A percentile compares a stretch with the other conserved stretches of the same genome.
phyloP scores from a whole-genome alignment of 257 asterid species.

The Petunia axillaris region DNA sequence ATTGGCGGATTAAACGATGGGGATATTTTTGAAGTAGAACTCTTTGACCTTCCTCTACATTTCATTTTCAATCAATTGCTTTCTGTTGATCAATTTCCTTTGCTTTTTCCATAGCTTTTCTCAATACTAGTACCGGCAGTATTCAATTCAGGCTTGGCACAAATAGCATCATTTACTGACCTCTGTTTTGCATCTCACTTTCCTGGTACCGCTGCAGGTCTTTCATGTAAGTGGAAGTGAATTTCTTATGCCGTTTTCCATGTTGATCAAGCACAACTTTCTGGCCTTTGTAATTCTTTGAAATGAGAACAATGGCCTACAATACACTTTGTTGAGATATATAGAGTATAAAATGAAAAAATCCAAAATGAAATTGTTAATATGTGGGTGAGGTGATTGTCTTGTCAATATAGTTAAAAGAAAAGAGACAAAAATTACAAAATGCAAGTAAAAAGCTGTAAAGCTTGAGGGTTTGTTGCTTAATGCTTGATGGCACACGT shows the following conservation, averaged over 20 bases:
- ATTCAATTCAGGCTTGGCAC: constrained; percentile 48
- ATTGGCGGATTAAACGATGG: constrained; percentile 28
- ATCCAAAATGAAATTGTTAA: background rate
- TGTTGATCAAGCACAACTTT: constrained; percentile 13
- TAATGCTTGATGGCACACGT: background rate
- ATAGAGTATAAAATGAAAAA: background rate
- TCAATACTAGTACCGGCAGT: constrained; percentile 51
- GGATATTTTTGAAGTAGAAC: constrained; percentile 45
- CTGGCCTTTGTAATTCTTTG: constrained; percentile 10
- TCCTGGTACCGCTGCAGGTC: constrained; percentile 53
- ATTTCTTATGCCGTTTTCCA: constrained; percentile 6
- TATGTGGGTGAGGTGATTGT: background rate
- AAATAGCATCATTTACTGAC: constrained; percentile 54
- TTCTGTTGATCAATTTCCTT: constrained; percentile 22
- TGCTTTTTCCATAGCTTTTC: constrained; percentile 40
- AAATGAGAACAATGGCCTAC: background rate
- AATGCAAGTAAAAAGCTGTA: background rate
- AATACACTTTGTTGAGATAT: background rate
- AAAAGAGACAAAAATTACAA: background rate
- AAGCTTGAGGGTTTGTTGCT: background rate
- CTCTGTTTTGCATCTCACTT: constrained; percentile 51
- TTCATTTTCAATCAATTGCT: constrained; percentile 15
- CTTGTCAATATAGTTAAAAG: background rate
- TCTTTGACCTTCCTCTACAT: background rate
- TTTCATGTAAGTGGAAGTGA: constrained; percentile 46